A percentile compares a stretch with the other conserved stretches of the same genome.
Conservation (phyloP, 2,329 filamentous ascomycete genomes). For the Monosporascus sp. region DNA sequence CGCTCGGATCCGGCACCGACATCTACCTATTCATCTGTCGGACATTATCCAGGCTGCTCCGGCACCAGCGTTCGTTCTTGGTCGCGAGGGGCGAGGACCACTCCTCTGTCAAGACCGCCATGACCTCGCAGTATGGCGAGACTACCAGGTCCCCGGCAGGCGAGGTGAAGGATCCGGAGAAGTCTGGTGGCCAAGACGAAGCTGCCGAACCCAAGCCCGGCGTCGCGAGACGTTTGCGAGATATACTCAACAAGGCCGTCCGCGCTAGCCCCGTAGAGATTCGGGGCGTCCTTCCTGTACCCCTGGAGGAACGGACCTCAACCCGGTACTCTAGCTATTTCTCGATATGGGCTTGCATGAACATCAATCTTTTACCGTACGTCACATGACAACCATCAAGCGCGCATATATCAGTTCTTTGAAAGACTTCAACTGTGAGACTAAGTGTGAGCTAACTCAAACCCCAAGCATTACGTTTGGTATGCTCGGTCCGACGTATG, state of each 20-base stretch:
- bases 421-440: not conserved
- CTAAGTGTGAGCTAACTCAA: not conserved
- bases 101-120: not conserved
- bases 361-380: conserved; percentile 24
- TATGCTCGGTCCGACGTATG: conserved; percentile 52
- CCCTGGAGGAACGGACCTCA: conserved; percentile 23
- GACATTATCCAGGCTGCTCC: no score
- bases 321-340: conserved; percentile 24
- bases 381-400: conserved; percentile 1
- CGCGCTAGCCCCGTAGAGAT: conserved; percentile 17
- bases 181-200: conserved; percentile 5
- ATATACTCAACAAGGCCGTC: conserved; percentile 5
- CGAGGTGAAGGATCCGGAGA: conserved; percentile 6
- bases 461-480: conserved; percentile 52
- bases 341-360: conserved; percentile 26
- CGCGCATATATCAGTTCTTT: no score
- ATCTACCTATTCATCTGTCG: no score
- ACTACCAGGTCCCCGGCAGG: not conserved
- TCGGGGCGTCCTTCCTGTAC: conserved; percentile 23
- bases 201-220: conserved; percentile 2
- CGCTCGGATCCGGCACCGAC: no score
- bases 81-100: no score
- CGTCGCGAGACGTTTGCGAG: not conserved
- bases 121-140: not conserved
- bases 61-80: no score